Conservation (phyloP, 176 grass and related monocot species). For the Oryza coarctata region DNA sequence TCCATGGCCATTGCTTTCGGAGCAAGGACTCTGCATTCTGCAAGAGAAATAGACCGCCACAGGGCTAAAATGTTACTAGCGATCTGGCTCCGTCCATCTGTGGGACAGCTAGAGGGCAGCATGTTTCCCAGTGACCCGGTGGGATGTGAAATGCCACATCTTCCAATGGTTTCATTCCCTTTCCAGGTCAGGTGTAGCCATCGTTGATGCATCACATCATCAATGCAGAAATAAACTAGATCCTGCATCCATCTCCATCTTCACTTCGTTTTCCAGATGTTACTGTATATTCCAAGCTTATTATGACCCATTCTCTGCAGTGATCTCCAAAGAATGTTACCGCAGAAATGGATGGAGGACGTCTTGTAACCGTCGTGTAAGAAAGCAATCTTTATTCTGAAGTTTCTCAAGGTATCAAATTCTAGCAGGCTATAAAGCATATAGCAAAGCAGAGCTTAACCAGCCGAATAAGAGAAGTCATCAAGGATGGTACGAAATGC, state of each 20-base stretch:
- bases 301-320: not conserved
- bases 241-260: not conserved
- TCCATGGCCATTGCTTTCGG: slow-evolving; percentile 32
- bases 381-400: slow-evolving; percentile 20
- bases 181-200: slow-evolving; percentile 23
- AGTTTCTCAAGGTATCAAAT: slow-evolving; percentile 9
- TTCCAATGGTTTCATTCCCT: slow-evolving; percentile 30
- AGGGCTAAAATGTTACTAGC: slow-evolving; percentile 16
- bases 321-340: not conserved
- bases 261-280: slow-evolving; percentile 8
- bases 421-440: slow-evolving; percentile 7
- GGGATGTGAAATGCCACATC: slow-evolving; percentile 25
- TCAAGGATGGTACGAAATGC: slow-evolving; percentile 12
- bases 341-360: not conserved
- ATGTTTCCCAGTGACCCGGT: slow-evolving; percentile 17
- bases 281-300: not conserved
- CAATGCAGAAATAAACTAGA: not conserved
- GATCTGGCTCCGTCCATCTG: slow-evolving; percentile 43
- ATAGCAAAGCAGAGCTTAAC: not conserved
- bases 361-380: not conserved
- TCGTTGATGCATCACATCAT: slow-evolving; percentile 6
- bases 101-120: slow-evolving; percentile 37
- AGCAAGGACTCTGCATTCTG: slow-evolving; percentile 4
- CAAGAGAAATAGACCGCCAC: slow-evolving; percentile 29
- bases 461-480: not conserved